phyloP scores from a whole-genome alignment of 768 basidiomycete genomes.

The Naganishia friedmannii region DNA sequence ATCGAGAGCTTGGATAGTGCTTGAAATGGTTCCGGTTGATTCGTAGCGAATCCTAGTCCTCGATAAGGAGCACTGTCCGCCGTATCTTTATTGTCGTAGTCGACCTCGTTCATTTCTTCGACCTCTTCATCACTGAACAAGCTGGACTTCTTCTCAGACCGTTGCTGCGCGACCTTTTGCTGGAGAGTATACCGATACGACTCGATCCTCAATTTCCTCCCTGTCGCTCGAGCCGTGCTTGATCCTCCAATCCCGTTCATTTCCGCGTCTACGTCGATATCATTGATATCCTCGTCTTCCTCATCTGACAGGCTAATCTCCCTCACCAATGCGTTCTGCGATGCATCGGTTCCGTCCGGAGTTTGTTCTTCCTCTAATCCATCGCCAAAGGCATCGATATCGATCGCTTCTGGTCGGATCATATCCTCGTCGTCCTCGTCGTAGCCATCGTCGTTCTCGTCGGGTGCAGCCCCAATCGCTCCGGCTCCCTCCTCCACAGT shows the following conservation, averaged over 20 bases:
- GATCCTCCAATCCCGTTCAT: neutral
- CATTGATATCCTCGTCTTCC: neutral
- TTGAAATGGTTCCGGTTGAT: slow-evolving; percentile 19
- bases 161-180: slow-evolving; percentile 14
- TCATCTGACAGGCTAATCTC: slow-evolving; percentile 27
- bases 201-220: slow-evolving; percentile 18
- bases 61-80: neutral
- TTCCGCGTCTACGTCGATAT: neutral
- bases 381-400: neutral
- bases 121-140: slow-evolving; percentile 1
- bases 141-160: neutral
- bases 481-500: neutral
- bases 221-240: neutral
- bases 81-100: neutral
- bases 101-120: neutral
- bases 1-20: slow-evolving; percentile 23
- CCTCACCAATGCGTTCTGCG: slow-evolving; percentile 10
- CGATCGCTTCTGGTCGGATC: slow-evolving; percentile 5
- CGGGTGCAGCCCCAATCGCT: neutral
- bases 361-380: neutral
- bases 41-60: neutral
- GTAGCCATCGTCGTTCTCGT: neutral
- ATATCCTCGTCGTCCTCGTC: neutral
- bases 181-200: slow-evolving; percentile 21
- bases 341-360: neutral